Percentiles rank a stretch among this genome's conserved stretches.
phyloP scores from a whole-genome alignment of 306 rosid genomes.

The Lathyrus aphaca region DNA sequence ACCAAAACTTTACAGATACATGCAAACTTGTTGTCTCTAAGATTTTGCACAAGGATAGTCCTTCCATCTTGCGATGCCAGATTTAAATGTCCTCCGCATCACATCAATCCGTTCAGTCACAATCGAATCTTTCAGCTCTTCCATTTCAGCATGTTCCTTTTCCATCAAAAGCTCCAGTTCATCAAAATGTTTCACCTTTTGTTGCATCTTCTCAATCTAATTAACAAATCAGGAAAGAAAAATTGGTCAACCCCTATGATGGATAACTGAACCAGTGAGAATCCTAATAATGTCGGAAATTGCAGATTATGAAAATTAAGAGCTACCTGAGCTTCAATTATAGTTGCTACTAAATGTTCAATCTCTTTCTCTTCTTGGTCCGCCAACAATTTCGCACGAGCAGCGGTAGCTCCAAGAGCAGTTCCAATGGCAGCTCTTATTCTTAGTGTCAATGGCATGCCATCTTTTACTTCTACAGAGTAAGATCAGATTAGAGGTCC shows the following conservation, averaged over 20 bases:
- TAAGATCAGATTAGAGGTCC: slow-evolving; percentile 25
- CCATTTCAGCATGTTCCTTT: slow-evolving; percentile 66
- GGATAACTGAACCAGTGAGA: slow-evolving; percentile 31
- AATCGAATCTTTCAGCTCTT: slow-evolving; percentile 61
- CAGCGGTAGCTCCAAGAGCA: slow-evolving; percentile 94
- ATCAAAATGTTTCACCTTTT: slow-evolving; percentile 73
- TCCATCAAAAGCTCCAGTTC: slow-evolving; percentile 78
- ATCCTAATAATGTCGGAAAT: neutral
- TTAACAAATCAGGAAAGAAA: slow-evolving; percentile 36
- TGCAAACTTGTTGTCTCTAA: slow-evolving; percentile 38
- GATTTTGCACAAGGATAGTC: slow-evolving; percentile 65
- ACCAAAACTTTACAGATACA: slow-evolving; percentile 35
- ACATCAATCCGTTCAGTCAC: slow-evolving; percentile 67
- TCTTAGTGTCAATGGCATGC: slow-evolving; percentile 62
- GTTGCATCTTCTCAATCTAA: slow-evolving; percentile 69
- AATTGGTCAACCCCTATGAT: slow-evolving; percentile 31
- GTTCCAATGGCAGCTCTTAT: slow-evolving; percentile 84
- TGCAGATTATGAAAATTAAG: slow-evolving; percentile 9
- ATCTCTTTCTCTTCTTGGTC: slow-evolving; percentile 94
- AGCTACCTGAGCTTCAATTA: slow-evolving; percentile 83
- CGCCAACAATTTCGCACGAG: slow-evolving; percentile 81
- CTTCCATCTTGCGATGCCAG: slow-evolving; percentile 81
- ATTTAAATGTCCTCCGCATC: slow-evolving; percentile 52
- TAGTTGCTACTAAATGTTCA: slow-evolving; percentile 72
- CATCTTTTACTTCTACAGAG: slow-evolving; percentile 57